phyloP scores from a whole-genome alignment of 2,329 filamentous ascomycete genomes.

The Fusarium dlaminii region DNA sequence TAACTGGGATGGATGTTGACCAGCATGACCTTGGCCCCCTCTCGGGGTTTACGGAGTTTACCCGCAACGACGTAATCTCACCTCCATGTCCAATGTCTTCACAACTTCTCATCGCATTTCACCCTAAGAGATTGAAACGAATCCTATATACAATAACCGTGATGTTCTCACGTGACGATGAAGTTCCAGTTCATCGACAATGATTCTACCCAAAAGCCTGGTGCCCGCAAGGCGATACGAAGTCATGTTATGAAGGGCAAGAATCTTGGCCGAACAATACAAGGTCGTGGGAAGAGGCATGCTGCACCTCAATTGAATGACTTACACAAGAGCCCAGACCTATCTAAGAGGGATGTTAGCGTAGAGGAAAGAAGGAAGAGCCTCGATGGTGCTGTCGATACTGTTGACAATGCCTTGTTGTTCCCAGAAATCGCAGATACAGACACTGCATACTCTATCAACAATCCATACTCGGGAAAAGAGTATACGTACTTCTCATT shows the following conservation, averaged over 20 bases:
- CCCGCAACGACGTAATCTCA: constrained; percentile 11
- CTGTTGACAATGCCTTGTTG: not conserved
- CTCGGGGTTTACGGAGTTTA: constrained; percentile 34
- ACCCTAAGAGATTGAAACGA: not conserved
- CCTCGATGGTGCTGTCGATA: not conserved
- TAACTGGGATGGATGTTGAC: not conserved
- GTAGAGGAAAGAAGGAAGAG: not conserved
- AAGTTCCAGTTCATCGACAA: constrained; percentile 34
- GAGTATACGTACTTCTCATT: constrained; percentile 36
- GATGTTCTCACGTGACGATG: constrained; percentile 9
- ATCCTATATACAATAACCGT: not conserved
- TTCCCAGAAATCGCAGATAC: constrained; percentile 22
- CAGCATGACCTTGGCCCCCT: not conserved
- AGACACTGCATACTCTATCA: not conserved
- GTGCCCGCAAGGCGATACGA: constrained; percentile 27
- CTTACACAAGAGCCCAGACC: not conserved
- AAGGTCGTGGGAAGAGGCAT: constrained; percentile 30
- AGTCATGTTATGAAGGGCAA: constrained; percentile 40
- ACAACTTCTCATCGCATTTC: not conserved
- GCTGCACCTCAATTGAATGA: not conserved
- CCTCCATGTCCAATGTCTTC: not conserved
- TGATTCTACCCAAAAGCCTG: not conserved
- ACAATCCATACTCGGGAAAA: constrained; percentile 18
- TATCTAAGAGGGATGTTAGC: no score
- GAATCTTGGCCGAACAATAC: constrained; percentile 32